A percentile compares a stretch with the other conserved stretches of the same genome.
Conservation (phyloP, 495 filamentous ascomycete species). For the Hypoxylon intermedium region DNA sequence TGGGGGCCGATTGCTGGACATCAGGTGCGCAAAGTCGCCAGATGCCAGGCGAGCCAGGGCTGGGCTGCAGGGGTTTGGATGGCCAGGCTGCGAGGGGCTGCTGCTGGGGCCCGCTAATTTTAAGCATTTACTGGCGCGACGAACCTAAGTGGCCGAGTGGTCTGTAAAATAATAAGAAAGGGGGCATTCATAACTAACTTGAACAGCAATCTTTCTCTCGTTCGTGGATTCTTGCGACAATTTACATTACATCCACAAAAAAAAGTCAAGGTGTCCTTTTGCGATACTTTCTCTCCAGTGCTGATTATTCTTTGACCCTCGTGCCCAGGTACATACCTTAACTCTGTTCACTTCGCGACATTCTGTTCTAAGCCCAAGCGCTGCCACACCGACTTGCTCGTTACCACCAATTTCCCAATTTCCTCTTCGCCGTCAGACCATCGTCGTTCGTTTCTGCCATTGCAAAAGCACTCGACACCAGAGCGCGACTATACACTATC, state of each 20-base stretch:
- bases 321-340: background rate
- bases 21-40: conserved; percentile 15
- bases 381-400: conserved; percentile 29
- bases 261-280: conserved; percentile 18
- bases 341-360: conserved; percentile 14
- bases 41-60: no score
- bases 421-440: conserved; percentile 8
- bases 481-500: background rate
- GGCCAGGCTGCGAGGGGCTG: background rate
- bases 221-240: conserved; percentile 13
- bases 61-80: conserved; percentile 21
- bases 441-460: conserved; percentile 25
- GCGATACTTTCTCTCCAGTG: background rate
- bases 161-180: conserved; percentile 32
- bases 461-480: conserved; percentile 5
- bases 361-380: conserved; percentile 1
- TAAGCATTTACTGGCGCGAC: conserved; percentile 24
- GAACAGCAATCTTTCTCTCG: conserved; percentile 27
- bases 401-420: background rate
- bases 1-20: background rate
- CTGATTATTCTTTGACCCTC: background rate
- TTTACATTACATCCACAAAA: background rate
- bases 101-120: conserved; percentile 24
- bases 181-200: conserved; percentile 23
- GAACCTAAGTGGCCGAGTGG: conserved; percentile 10